Evolutionary conservation across 805 yeast genomes (phyloP), one percentile per base, ranked within the genome.

Genomic region (Wickerhamomyces pijperi): DNA sequence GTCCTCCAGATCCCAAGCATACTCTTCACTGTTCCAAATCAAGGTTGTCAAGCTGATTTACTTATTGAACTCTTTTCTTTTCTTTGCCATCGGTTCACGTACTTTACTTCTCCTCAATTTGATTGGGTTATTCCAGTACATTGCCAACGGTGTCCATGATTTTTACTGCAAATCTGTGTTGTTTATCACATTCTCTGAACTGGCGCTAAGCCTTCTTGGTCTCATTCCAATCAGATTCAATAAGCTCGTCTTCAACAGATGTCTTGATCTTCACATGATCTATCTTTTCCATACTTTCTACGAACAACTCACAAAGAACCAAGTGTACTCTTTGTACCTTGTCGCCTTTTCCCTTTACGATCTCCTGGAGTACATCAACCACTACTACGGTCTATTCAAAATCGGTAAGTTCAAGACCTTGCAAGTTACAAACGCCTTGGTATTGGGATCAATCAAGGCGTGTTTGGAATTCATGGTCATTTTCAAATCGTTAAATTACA

Each of bases 121-220:
- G 19, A 84, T 77, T n/a, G 82, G 85, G 0, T 56, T 75, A 25
- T 31, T 31, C 19, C 64, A 63, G 45, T 80, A 77, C 46, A 55
- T 80, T 17, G 82, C 86, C 2, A 85, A 80, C 6, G 87, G 85
- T 0, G 74, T 81, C 12, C 82, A 83, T 35, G 82, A 74, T 46
- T 80, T 77, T 57, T 71, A 76, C 47, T 39, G 39, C 15, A 31
- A 13, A 12, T 35, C 46, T 2, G 29, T 31, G 4, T 28, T 40
- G 5, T 12, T 20, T 3, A 8, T 41, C 2, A 17, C 16, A 0
- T 16, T 17, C 1, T 11, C 35, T 4, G 53, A 48, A 28, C 13
- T 50, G 2, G 12, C 44, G 1, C 37, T 46, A 16, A 37, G 39
- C 5, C 3, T 40, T 5, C 7, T 29, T 7, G 40, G 33, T 7